Evolutionary conservation across 768 basidiomycete species (phyloP).

Genomic region (Porpolomopsis calyptriformis): DNA sequence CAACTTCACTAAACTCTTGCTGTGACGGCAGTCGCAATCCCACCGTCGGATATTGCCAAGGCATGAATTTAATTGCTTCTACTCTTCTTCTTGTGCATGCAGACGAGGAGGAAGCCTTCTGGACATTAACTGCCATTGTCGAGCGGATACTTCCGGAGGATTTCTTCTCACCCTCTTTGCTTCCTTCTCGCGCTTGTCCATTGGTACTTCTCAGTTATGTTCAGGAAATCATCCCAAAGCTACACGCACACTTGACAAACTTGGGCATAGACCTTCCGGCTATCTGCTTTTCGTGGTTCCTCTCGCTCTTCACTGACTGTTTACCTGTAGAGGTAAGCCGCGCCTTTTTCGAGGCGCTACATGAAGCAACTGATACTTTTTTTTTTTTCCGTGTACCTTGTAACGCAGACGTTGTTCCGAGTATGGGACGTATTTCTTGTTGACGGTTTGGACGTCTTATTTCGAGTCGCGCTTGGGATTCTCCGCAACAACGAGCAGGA

Average conservation of each 20-base stretch:
- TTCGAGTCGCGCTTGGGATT: conserved; percentile 83
- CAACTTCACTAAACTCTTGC: conserved; percentile 4
- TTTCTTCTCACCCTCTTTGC: conserved; percentile 86
- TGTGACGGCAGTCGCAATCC: conserved; percentile 66
- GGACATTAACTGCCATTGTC: conserved; percentile 83
- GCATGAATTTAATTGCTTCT: conserved; percentile 93
- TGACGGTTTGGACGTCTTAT: conserved; percentile 84
- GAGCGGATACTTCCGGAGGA: conserved; percentile 83
- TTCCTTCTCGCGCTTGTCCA: conserved; percentile 91
- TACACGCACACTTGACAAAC: conserved; percentile 63
- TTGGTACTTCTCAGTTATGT: conserved; percentile 84
- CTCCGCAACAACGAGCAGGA: conserved; percentile 77
- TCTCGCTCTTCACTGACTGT: conserved; percentile 93
- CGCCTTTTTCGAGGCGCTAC: conserved; percentile 1
- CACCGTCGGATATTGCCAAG: conserved; percentile 87
- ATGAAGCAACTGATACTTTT: conserved; percentile 3
- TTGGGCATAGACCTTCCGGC: conserved; percentile 87
- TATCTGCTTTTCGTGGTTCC: conserved; percentile 97
- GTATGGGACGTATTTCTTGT: conserved; percentile 96
- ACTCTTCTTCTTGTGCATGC: conserved; percentile 87
- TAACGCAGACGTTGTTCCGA: conserved; percentile 88
- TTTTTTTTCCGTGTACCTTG: neutral
- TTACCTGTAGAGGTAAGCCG: conserved; percentile 87
- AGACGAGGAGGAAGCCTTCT: conserved; percentile 95
- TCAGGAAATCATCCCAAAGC: conserved; percentile 60